Base-by-base conservation (phyloP, 805 yeast genomes). In the Tetrapisispora nanseiensis region DNA sequence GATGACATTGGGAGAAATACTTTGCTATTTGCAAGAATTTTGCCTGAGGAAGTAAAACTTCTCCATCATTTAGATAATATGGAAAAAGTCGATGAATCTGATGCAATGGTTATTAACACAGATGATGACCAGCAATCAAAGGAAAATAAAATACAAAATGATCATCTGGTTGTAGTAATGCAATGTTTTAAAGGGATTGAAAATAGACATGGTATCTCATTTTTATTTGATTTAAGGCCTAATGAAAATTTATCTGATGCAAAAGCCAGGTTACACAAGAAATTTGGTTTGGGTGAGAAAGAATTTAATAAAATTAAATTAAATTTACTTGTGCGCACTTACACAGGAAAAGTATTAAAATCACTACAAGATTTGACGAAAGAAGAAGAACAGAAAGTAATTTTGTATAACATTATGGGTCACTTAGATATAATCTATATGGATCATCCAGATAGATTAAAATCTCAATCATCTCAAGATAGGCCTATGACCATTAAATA, bases 371-470 rank as follows among this genome's bases (percentile, higher is more conserved):
- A 76, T 44, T 61, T 72, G 35, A 77, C 74, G 2, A 78, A 78
- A 40, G 78, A 76, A 21, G 74, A 72, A 7, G 45, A 58, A 13
- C 48, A 52, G 13, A 53, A 48, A 21, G 49, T 74, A 34, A 67
- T 72, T 5, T 63, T 87, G 15, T 82, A 67, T 56, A 80, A 79
- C 41, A 72, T 72, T 33, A 56, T 80, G 44, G 61, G 67, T 15
- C 66, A 68, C 9, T 68, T 68, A 35, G 80, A 75, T 45, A 70
- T 69, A 26, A 65, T 92, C 40, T 94, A 89, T 22, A 67, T 92
- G 56, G 96, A 92, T 56, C 95, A 86, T 55, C 87, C 92, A 1
- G 96, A 86, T 57, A 75, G 92, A 55, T 68, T 78, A 33, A 72
- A 79, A n/a, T 71, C 80, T 45, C 70, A 74, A 42, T 70, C 66